Evolutionary conservation across 192 early-diverging fungal genomes (phyloP).

Genomic region (Ramicandelaber brevisporus): DNA sequence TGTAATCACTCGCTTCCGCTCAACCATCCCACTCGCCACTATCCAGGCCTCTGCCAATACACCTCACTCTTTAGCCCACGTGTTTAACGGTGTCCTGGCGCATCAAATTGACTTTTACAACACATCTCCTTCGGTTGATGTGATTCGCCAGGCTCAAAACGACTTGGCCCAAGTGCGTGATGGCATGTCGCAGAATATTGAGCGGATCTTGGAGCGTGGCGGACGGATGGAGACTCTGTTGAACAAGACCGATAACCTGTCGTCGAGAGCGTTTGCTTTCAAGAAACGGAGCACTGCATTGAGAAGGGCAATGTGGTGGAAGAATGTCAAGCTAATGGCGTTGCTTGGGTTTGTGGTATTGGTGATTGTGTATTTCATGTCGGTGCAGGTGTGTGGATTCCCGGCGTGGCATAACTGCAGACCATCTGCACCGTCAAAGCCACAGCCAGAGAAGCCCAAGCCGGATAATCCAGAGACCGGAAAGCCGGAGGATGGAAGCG

Average conservation of each 20-base stretch:
- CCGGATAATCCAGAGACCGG: no score
- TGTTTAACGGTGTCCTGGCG: no score
- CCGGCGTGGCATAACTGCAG: conserved; percentile 29
- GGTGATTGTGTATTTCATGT: conserved; percentile 48
- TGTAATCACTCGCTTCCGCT: conserved; percentile 32
- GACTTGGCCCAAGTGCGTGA: conserved; percentile 86
- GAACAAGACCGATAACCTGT: conserved; percentile 72
- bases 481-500: no score
- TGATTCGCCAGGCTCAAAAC: conserved; percentile 54
- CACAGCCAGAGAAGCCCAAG: no score
- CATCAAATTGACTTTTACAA: conserved; percentile 67
- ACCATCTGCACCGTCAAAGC: no score
- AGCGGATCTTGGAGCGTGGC: conserved; percentile 64
- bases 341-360: conserved; percentile 28
- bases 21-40: conserved; percentile 23
- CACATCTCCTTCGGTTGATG: conserved; percentile 39
- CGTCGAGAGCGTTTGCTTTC: conserved; percentile 73
- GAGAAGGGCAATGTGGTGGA: conserved; percentile 82
- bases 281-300: conserved; percentile 63
- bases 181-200: conserved; percentile 90
- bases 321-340: conserved; percentile 65
- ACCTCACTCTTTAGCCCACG: conserved; percentile 55
- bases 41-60: conserved; percentile 39
- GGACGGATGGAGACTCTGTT: conserved; percentile 73
- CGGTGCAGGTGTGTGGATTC: conserved; percentile 56